Conservation (phyloP, 2,329 filamentous ascomycete species). For the Phialophora tarda region DNA sequence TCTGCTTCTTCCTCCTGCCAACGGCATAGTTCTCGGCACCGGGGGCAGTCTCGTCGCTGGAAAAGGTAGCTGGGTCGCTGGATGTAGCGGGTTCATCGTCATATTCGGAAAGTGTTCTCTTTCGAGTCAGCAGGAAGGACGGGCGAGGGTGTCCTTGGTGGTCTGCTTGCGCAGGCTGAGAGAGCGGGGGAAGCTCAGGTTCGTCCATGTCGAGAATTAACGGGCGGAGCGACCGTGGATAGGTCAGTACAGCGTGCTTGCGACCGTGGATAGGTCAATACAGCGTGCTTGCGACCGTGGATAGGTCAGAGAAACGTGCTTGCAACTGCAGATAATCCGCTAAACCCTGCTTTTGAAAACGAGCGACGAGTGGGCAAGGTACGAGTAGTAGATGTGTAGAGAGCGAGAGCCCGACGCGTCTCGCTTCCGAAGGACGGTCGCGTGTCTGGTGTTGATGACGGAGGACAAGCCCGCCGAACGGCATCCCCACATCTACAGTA, state of each 20-base stretch:
- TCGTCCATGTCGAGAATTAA: constrained; percentile 27
- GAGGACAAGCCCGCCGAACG: background rate
- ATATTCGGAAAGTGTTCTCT: constrained; percentile 45
- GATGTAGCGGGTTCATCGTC: constrained; percentile 35
- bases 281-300: too few relatives aligned
- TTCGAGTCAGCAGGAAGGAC: constrained; percentile 39
- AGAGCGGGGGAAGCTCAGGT: constrained; percentile 30
- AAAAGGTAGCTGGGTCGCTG: constrained; percentile 53
- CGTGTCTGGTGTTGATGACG: background rate
- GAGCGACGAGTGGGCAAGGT: background rate
- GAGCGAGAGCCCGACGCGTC: constrained; percentile 3
- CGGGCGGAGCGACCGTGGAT: too few relatives aligned
- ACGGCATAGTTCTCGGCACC: constrained; percentile 50
- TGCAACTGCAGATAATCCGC: background rate
- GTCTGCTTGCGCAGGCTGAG: constrained; percentile 12
- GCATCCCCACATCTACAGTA: background rate
- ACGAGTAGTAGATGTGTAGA: background rate
- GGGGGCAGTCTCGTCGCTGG: constrained; percentile 54
- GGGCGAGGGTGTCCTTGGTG: constrained; percentile 13
- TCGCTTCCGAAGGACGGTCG: constrained; percentile 15
- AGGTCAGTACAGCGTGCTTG: background rate
- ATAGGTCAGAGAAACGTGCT: background rate
- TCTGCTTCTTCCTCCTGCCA: constrained; percentile 37
- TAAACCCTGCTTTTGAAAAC: background rate
- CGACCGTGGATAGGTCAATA: background rate